Conservation (phyloP, 306 rosid genomes). For the Fragaria vesca region DNA sequence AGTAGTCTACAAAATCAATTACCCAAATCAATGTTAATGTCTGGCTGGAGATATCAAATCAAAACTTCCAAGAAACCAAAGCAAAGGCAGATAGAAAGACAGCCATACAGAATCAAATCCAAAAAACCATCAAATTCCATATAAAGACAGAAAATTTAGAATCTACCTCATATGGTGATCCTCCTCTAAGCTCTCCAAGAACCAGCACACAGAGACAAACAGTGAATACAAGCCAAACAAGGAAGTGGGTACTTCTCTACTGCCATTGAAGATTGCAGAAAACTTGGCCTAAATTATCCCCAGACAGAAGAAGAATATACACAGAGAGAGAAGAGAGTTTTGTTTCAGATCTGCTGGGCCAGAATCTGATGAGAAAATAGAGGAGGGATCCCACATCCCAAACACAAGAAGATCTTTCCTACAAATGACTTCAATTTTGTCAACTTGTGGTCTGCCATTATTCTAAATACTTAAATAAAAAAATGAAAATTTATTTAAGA, state of each 20-base stretch:
- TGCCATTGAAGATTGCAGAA: conserved; percentile 25
- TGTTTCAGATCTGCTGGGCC: conserved; percentile 44
- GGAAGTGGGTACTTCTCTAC: conserved; percentile 23
- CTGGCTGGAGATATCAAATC: neutral
- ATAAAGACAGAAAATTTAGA: neutral
- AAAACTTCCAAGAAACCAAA: neutral
- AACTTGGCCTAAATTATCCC: conserved; percentile 21
- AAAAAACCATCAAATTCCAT: neutral
- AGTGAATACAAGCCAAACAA: conserved; percentile 6
- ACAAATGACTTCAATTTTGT: conserved; percentile 39
- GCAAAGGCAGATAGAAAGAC: neutral
- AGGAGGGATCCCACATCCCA: conserved; percentile 37
- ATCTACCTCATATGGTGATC: conserved; percentile 21
- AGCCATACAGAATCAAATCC: conserved; percentile 4
- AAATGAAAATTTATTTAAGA: neutral
- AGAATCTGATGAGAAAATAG: conserved; percentile 37
- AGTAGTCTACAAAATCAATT: too few species aligned
- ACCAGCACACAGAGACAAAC: conserved; percentile 9
- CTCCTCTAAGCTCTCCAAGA: conserved; percentile 16
- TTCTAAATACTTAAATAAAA: conserved; percentile 12
- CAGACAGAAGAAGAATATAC: conserved; percentile 17
- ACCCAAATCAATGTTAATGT: neutral
- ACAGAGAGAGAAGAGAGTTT: conserved; percentile 2
- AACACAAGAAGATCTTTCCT: conserved; percentile 29
- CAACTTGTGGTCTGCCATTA: conserved; percentile 46